Base-by-base conservation (phyloP, 805 yeast species). In the Teunomyces funiuensis region DNA sequence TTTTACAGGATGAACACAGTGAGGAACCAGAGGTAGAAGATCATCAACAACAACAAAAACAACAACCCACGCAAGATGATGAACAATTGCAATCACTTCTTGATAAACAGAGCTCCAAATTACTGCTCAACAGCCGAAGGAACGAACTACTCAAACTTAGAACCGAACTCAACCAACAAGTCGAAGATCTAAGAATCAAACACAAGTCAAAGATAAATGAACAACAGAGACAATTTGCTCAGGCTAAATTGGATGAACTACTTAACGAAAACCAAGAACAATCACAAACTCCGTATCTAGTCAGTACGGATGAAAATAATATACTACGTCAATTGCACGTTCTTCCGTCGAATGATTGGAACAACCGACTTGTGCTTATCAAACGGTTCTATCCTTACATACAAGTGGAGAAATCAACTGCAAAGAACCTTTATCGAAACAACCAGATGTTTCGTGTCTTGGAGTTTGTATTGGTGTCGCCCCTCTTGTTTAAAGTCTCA, bases 311-410 rank as follows among this genome's bases (percentile, higher is more conserved):
- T 36, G 54, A 55, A 15, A 44, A 43, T 15, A 45, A 43, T 10
- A 47, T 61, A 3, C 27, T 58, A 10, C 51, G 58, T 7, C 55
- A 56, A 16, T 45, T 68, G 37, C 53, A 63, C 36, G 72, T 68
- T 4, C 52, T 57, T 5, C 73, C 74, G 2, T 61, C 73, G 3
- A 44, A 47, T 6, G 59, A 67, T 36, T 65, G 71, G 68, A 19
- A 38, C 7, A 41, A 39, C 11, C 33, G 51, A 9, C 36, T 44
- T 11, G 25, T 30, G 3, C 31, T 40, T n/a, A 30, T 64, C 13
- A 55, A 50, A 37, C 48, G 47, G 40, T 65, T 68, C 41, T 54
- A 47, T 38, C 62, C 65, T 1, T 39, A 47, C 36, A 33, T 67
- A 26, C 57, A 57, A 19, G 13, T 47, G 15, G 49, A 50, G 33